Base-by-base conservation (phyloP, 306 rosid species). In the Coriaria nepalensis region DNA sequence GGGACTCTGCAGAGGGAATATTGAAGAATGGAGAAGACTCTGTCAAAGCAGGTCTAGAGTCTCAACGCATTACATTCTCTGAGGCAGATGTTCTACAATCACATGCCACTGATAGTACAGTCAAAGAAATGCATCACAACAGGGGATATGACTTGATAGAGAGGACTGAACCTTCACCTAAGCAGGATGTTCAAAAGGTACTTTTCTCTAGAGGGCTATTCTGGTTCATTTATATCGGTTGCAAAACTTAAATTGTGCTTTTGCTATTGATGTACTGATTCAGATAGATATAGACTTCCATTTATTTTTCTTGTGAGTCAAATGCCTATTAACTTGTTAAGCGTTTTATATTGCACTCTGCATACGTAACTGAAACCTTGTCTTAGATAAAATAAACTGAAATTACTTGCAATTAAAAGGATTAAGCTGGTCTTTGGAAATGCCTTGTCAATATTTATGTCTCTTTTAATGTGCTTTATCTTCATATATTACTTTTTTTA, bases 111-210 rank as follows among this genome's bases (percentile, higher is more conserved):
- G 37, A 54, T 38, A 15, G 37, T 60, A 29, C 59, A 36, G 59
- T 46, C 20, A 66, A 69, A 50, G 81, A 40, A 39, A 42, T 55
- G 73, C 67, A 53, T 53, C 43, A 46, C 54, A 59, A 55, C 9
- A 43, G 52, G 59, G 72, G 69, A 55, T 55, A 42, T 56, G 36
- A 40, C 55, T 8, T 61, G 55, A 46, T 57, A 43, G 76, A 68
- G 45, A 55, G 57, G 32, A 62, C 69, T 53, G 43, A 60, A 52
- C 64, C 48, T 56, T 68, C 73, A 56, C 58, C 33, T 57, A 57
- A 61, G 43, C 52, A 50, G 66, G 74, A 59, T 39, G 50, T 37
- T 46, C 56, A 73, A 60, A 67, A 75, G 98, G 95, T 90, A 77
- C 48, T 13, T 10, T 5, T 9, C 6, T 35, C 9, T 15, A 8